phyloP scores from a whole-genome alignment of 2,329 filamentous ascomycete genomes.

The Pyrenophora teres region DNA sequence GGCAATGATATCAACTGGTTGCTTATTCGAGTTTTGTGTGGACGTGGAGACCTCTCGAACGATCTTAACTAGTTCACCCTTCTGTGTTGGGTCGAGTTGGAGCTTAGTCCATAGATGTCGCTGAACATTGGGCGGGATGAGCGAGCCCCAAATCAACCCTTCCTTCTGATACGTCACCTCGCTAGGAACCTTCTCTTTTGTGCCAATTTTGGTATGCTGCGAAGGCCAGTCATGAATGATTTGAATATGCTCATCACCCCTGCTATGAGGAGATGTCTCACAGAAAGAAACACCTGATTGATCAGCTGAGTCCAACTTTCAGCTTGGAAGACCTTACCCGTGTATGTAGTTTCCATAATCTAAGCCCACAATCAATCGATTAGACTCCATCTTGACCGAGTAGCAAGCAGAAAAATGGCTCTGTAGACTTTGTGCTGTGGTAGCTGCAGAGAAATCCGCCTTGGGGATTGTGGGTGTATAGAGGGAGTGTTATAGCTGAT shows the following conservation, averaged over 20 bases:
- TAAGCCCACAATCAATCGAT: slow-evolving; percentile 16
- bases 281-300: slow-evolving; percentile 37
- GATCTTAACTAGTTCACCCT: slow-evolving; percentile 26
- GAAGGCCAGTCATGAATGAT: slow-evolving; percentile 38
- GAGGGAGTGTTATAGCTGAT: too few relatives aligned
- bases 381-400: not conserved
- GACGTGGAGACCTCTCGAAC: slow-evolving; percentile 12
- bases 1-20: slow-evolving; percentile 35
- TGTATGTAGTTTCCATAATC: slow-evolving; percentile 35
- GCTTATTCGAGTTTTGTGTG: not conserved
- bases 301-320: not conserved
- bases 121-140: slow-evolving; percentile 20
- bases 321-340: slow-evolving; percentile 13
- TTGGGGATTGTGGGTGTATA: too few relatives aligned
- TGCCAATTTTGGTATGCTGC: slow-evolving; percentile 24
- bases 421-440: not conserved
- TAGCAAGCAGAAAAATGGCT: not conserved
- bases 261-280: slow-evolving; percentile 24
- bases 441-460: not conserved
- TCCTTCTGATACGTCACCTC: slow-evolving; percentile 26
- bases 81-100: slow-evolving; percentile 20
- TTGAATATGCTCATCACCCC: slow-evolving; percentile 19
- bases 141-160: slow-evolving; percentile 4
- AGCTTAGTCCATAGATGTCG: slow-evolving; percentile 45
- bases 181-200: slow-evolving; percentile 37